Conservation (phyloP, 345 rosid species). For the Syzygium oleosum region DNA sequence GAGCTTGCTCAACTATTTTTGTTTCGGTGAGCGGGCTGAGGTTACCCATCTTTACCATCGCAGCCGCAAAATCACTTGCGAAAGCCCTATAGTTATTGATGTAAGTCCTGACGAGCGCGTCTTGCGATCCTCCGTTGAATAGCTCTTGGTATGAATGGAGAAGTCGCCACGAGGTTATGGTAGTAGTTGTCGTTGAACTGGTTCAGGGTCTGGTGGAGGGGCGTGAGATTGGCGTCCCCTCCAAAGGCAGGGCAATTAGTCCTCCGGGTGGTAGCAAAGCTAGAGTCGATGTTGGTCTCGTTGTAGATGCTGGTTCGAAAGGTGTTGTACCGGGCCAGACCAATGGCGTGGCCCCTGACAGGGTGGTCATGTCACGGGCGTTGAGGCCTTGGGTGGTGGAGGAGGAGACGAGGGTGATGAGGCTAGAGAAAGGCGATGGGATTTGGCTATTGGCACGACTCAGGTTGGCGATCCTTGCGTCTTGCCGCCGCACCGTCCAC, state of each 20-base stretch:
- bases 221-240: conserved; percentile 18
- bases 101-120: conserved; percentile 17
- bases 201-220: conserved; percentile 17
- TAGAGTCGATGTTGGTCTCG: conserved; percentile 26
- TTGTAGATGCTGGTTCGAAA: conserved; percentile 33
- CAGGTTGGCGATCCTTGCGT: conserved; percentile 37
- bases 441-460: conserved; percentile 31
- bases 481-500: conserved; percentile 40
- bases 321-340: conserved; percentile 16
- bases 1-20: background rate
- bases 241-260: conserved; percentile 20
- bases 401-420: conserved; percentile 21
- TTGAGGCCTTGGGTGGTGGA: conserved; percentile 27
- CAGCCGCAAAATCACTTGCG: conserved; percentile 20
- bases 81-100: conserved; percentile 10
- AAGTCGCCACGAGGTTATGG: conserved; percentile 9
- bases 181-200: conserved; percentile 26
- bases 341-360: conserved; percentile 31
- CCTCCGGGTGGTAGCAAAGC: conserved; percentile 13
- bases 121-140: conserved; percentile 23
- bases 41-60: conserved; percentile 45
- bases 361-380: conserved; percentile 31
- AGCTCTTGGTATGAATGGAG: conserved; percentile 40
- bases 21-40: conserved; percentile 24
- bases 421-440: conserved; percentile 23